A percentile compares a stretch with the other conserved stretches of the same genome.
phyloP scores from a whole-genome alignment of 1,284 basidiomycete genomes.

The Fomitiporia mediterranea region DNA sequence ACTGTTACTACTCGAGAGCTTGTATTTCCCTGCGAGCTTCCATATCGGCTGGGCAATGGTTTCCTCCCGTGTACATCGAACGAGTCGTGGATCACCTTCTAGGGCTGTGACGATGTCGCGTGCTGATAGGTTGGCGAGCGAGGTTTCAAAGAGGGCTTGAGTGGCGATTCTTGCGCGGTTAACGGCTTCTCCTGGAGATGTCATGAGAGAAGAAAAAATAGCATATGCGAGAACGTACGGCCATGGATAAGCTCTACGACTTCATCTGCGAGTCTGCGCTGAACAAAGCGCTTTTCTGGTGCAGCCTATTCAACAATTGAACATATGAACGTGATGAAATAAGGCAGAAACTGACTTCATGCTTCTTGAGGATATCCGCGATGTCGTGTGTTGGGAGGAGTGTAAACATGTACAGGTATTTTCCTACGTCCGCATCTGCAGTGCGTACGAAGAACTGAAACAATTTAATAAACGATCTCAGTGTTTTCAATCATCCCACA shows the following conservation, averaged over 20 bases:
- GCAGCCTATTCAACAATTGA: conserved; percentile 32
- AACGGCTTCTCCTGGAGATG: conserved; percentile 28
- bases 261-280: conserved; percentile 79
- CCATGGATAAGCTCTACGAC: conserved; percentile 87
- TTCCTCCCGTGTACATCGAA: conserved; percentile 29
- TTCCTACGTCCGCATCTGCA: conserved; percentile 77
- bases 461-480: neutral
- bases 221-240: conserved; percentile 41
- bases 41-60: conserved; percentile 28
- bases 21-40: conserved; percentile 28
- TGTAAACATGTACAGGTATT: conserved; percentile 83
- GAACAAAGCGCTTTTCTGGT: conserved; percentile 65
- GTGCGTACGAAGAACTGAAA: conserved; percentile 84
- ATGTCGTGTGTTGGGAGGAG: conserved; percentile 65
- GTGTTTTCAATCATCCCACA: conserved; percentile 1
- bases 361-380: conserved; percentile 50
- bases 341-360: conserved; percentile 40
- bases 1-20: conserved; percentile 30
- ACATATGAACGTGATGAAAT: conserved; percentile 1
- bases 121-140: conserved; percentile 27
- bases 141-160: conserved; percentile 30
- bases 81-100: conserved; percentile 29
- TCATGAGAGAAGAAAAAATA: neutral
- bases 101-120: conserved; percentile 30
- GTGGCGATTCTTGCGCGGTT: conserved; percentile 31